phyloP scores from a whole-genome alignment of 148 eudicot genomes.

The Polygonum maritimum region DNA sequence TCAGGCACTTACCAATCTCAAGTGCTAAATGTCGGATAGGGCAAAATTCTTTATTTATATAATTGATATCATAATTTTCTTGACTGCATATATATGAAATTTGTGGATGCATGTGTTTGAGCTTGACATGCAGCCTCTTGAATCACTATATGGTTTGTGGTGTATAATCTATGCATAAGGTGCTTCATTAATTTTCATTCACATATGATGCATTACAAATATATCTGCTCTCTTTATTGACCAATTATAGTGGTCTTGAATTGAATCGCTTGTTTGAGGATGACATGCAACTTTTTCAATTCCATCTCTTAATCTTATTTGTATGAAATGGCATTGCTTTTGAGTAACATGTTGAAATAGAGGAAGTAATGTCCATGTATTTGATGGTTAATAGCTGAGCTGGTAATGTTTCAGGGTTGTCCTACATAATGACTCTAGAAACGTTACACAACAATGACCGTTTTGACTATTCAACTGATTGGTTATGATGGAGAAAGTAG shows the following conservation, averaged over 20 bases:
- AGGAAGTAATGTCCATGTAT: neutral
- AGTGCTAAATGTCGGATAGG: constrained; percentile 8
- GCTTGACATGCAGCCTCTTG: neutral
- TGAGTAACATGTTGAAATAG: neutral
- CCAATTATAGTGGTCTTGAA: neutral
- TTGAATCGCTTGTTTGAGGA: neutral
- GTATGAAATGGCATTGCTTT: neutral
- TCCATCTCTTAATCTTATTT: neutral
- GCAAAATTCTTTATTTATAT: neutral
- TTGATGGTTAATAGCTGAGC: neutral
- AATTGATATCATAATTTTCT: neutral
- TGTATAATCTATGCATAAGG: neutral
- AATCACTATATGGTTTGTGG: neutral
- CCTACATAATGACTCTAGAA: neutral
- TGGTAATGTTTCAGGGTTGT: neutral
- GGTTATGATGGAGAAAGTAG: neutral
- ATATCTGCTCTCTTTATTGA: neutral
- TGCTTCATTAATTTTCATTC: neutral
- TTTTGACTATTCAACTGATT: neutral
- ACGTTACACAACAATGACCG: neutral
- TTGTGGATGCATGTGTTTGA: neutral
- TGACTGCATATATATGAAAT: neutral
- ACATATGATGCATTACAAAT: neutral
- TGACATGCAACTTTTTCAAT: neutral
- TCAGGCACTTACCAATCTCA: constrained; percentile 46